Conservation (phyloP, 2,329 filamentous ascomycete species). For the Penicillium capsulatum region DNA sequence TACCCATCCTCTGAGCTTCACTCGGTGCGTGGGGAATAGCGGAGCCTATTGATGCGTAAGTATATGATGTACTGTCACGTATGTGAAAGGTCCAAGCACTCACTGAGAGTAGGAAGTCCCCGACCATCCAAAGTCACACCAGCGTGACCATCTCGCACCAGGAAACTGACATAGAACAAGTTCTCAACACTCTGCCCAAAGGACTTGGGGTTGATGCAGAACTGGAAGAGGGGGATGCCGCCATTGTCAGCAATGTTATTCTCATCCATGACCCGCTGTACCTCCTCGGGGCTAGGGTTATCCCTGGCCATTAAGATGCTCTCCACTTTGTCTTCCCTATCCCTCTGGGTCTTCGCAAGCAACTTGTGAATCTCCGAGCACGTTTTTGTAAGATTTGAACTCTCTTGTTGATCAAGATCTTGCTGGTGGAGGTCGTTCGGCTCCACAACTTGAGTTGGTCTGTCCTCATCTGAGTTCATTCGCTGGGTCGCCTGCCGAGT, state of each 20-base stretch:
- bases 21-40: constrained; percentile 47
- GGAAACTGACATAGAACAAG: constrained; percentile 91
- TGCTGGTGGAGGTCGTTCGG: constrained; percentile 73
- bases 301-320: constrained; percentile 36
- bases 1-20: constrained; percentile 49
- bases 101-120: constrained; percentile 74
- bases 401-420: constrained; percentile 71
- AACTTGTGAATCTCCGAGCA: constrained; percentile 69
- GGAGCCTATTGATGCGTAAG: constrained; percentile 37
- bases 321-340: constrained; percentile 48
- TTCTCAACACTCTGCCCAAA: constrained; percentile 97
- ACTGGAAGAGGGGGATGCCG: constrained; percentile 75
- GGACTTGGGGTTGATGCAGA: constrained; percentile 81
- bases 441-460: constrained; percentile 62
- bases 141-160: constrained; percentile 80
- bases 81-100: constrained; percentile 35
- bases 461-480: constrained; percentile 63
- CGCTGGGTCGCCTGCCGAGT: constrained; percentile 66
- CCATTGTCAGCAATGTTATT: constrained; percentile 63
- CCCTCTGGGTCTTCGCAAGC: constrained; percentile 46
- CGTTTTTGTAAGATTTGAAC: constrained; percentile 72
- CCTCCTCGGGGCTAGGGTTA: constrained; percentile 38
- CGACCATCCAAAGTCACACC: constrained; percentile 69
- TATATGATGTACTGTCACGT: constrained; percentile 1
- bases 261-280: constrained; percentile 56